Base-by-base conservation (phyloP, 805 yeast genomes). In the Spathaspora boniae region DNA sequence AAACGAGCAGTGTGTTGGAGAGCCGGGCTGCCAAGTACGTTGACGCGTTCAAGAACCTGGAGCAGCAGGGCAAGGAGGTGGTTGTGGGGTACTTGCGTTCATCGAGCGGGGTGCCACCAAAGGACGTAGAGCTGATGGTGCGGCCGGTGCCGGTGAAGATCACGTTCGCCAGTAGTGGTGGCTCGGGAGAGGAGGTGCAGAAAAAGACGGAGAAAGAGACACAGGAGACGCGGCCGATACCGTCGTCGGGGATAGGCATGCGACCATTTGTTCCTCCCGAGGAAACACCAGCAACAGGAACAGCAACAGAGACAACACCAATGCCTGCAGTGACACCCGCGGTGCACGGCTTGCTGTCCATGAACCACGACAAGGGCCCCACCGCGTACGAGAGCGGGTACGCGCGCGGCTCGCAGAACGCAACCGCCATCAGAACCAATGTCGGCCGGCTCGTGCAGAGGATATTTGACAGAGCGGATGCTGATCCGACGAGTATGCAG, bases 1-100 rank as follows among this genome's bases (percentile, higher is more conserved):
- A 63, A 14, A 64, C 80, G 1, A 66, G 71, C 44, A 73, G 79
- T 2, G 62, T 75, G 3, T 43, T 76, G 17, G 80, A 75, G 37
- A 69, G 74, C 38, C 65, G 60, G 41, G 50, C 75, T 0, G 67
- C 74, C 9, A 62, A 62, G 27, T 71, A 67, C 40, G 65, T 65
- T 11, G 69, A 68, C 24, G 47, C 63, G 18, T 65, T 72, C 31
- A 56, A 55, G 18, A 54, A 53, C 4, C 50, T 70, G 17, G 76
- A 72, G 31, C 37, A 26, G 2, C 44, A 50, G n/a, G 78, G 74
- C 12, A 51, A 43, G 30, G 46, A 46, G 1, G 65, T 68, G 1
- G 58, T 71, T 1, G 6, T 17, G 4, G 46, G 43, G 16, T 48
- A 62, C 32, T 45, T 67, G 5, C 46, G 43, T 14, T 47, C 47